phyloP scores from a whole-genome alignment of 495 filamentous ascomycete species.

The Penicillium atrosanguineum region DNA sequence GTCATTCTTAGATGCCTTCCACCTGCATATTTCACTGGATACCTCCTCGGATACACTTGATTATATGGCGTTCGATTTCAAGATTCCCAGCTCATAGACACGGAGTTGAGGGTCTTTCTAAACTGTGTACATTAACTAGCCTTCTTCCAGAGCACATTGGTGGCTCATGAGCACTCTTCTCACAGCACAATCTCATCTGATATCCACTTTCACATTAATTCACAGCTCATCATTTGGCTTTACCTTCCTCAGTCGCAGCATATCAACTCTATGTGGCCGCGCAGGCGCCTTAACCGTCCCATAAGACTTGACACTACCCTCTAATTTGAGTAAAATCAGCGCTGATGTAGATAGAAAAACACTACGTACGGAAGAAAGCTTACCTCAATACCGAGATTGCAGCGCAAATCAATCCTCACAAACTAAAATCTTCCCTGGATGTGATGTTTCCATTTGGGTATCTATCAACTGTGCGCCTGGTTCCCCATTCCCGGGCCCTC shows the following conservation, averaged over 20 bases:
- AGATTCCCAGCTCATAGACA: slow-evolving; percentile 4
- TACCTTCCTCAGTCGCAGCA: slow-evolving; percentile 44
- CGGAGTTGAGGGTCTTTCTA: slow-evolving; percentile 3
- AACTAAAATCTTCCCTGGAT: not conserved
- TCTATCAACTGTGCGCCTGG: slow-evolving; percentile 6
- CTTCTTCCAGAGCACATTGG: slow-evolving; percentile 15
- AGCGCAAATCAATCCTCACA: slow-evolving; percentile 1
- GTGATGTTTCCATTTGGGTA: not conserved
- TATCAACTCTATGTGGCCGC: slow-evolving; percentile 41
- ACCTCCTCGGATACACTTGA: not conserved
- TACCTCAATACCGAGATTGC: slow-evolving; percentile 9
- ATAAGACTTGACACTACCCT: slow-evolving; percentile 32
- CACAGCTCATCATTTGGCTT: slow-evolving; percentile 47
- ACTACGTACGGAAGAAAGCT: not conserved
- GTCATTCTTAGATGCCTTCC: not conserved
- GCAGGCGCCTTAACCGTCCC: slow-evolving; percentile 42
- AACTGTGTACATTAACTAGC: slow-evolving; percentile 16
- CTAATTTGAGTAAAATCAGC: slow-evolving; percentile 1
- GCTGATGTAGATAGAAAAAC: not conserved
- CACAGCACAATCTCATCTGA: slow-evolving; percentile 1
- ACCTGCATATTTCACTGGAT: not conserved
- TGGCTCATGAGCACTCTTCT: not conserved
- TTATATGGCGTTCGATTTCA: slow-evolving; percentile 14
- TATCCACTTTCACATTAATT: not conserved
- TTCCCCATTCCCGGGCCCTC: slow-evolving; percentile 11